Conservation (phyloP, 1,139 yeast species). For the Debaryomyces nepalensis region DNA sequence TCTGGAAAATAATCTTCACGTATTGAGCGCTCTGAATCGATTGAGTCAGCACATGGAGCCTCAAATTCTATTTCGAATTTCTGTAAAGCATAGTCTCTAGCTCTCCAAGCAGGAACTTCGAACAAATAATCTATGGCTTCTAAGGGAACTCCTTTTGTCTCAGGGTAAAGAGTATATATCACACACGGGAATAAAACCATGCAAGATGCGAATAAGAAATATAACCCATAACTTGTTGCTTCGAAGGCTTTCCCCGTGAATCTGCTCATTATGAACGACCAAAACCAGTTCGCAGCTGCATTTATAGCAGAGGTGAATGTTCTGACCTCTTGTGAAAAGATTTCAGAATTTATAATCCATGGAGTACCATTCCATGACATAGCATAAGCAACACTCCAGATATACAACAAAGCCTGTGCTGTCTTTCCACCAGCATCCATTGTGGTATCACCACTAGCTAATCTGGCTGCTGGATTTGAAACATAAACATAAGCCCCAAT, state of each 20-base stretch:
- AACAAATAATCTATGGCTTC: conserved; percentile 49
- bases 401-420: conserved; percentile 52
- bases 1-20: too few relatives aligned
- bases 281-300: conserved; percentile 52
- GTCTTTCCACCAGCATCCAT: conserved; percentile 47
- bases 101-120: conserved; percentile 38
- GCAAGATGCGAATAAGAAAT: conserved; percentile 47
- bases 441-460: conserved; percentile 27
- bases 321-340: conserved; percentile 46
- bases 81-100: too few relatives aligned
- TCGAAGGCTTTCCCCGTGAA: conserved; percentile 48
- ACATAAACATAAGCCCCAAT: conserved; percentile 53
- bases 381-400: conserved; percentile 51
- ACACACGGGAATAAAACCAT: conserved; percentile 39
- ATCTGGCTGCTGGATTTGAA: conserved; percentile 36
- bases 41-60: too few relatives aligned
- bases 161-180: conserved; percentile 45
- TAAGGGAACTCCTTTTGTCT: conserved; percentile 49
- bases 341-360: conserved; percentile 52
- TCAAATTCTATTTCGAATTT: too few relatives aligned
- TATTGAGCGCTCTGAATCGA: too few relatives aligned
- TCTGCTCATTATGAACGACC: conserved; percentile 53
- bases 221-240: conserved; percentile 46
- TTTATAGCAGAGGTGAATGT: conserved; percentile 48
- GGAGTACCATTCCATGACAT: conserved; percentile 54